Conservation (phyloP, 208 protist species). For the Naegleria fowleri region DNA sequence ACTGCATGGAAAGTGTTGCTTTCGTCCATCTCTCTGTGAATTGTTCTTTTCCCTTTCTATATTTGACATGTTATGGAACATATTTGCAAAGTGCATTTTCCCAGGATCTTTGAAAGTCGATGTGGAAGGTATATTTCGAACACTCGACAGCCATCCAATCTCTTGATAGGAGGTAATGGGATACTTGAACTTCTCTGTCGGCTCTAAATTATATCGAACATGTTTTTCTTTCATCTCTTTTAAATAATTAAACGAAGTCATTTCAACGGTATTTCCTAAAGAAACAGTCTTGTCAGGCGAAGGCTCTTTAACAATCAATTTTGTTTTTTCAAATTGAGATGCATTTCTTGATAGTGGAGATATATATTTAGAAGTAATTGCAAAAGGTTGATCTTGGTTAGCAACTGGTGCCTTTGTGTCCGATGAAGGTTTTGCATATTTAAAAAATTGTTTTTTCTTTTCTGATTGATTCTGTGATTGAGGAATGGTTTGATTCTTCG, state of each 20-base stretch:
- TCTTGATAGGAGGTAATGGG: not conserved
- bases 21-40: not conserved
- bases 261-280: not conserved
- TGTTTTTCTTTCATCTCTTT: not conserved
- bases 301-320: not conserved
- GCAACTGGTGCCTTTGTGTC: not conserved
- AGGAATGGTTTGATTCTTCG: too few relatives aligned
- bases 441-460: not conserved
- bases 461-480: not conserved
- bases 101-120: not conserved
- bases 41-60: not conserved
- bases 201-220: not conserved
- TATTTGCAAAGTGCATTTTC: not conserved
- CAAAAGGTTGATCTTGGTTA: not conserved
- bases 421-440: not conserved
- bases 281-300: not conserved
- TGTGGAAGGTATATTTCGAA: too few relatives aligned
- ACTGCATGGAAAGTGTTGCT: not conserved
- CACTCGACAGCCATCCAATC: not conserved
- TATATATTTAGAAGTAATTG: not conserved
- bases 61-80: not conserved
- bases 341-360: not conserved
- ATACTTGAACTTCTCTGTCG: not conserved
- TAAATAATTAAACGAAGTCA: not conserved
- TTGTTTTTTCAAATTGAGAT: not conserved